These are phyloP conservation scores for Leccinum fibrillosum DNA, from an alignment of 768 basidiomycete species.

Conservation along the genomic window DNA sequence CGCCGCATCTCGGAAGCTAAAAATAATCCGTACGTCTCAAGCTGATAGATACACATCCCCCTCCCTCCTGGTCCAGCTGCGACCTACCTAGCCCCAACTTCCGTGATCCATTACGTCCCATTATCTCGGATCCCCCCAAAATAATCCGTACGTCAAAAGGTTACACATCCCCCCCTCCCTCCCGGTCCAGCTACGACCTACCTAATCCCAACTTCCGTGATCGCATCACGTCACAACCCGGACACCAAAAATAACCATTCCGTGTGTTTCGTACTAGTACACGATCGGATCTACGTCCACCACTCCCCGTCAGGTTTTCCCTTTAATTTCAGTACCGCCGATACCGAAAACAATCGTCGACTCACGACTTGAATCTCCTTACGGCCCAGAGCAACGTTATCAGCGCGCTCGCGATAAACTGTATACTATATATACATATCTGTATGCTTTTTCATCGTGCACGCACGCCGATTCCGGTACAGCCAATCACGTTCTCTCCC, in stretches of 20 bases:
- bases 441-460: neutral
- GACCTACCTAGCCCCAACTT: neutral
- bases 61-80: too few species aligned
- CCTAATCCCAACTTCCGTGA: neutral
- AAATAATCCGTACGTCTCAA: too few species aligned
- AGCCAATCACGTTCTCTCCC: neutral
- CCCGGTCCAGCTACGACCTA: too few species aligned
- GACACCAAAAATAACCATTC: neutral
- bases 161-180: too few species aligned
- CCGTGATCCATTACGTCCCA: neutral
- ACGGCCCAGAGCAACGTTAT: neutral
- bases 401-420: neutral
- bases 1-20: too few species aligned
- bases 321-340: too few species aligned
- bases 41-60: too few species aligned
- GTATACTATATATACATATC: neutral
- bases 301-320: too few species aligned
- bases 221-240: neutral
- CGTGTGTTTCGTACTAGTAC: too few species aligned
- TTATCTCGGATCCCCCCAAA: neutral
- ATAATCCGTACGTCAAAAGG: neutral
- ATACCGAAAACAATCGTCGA: neutral
- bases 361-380: neutral
- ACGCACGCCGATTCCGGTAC: neutral
- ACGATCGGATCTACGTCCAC: neutral